Conservation (phyloP, 1,284 basidiomycete species). For the Flammula alnicola region DNA sequence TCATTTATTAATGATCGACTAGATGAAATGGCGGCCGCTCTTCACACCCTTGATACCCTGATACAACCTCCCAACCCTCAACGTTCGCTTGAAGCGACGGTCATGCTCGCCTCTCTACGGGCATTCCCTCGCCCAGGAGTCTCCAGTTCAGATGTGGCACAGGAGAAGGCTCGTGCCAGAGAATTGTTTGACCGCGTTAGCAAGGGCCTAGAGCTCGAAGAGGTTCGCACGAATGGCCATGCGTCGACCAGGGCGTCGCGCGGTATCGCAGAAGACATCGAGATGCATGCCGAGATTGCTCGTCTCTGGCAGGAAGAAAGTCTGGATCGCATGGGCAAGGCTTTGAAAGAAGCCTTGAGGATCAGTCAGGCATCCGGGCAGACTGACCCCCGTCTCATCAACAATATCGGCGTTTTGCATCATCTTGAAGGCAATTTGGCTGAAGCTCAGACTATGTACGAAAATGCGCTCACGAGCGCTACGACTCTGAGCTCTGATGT, state of each 20-base stretch:
- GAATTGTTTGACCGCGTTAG: constrained; percentile 81
- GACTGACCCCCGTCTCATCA: constrained; percentile 71
- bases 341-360: constrained; percentile 74
- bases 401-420: constrained; percentile 82
- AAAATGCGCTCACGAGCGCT: constrained; percentile 67
- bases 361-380: constrained; percentile 56
- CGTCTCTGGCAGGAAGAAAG: constrained; percentile 86
- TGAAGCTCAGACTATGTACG: constrained; percentile 66
- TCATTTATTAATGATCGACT: constrained; percentile 4
- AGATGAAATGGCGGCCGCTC: constrained; percentile 82
- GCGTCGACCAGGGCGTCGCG: constrained; percentile 47
- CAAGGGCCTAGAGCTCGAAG: constrained; percentile 66
- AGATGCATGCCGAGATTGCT: constrained; percentile 87
- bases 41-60: constrained; percentile 86
- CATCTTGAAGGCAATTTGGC: constrained; percentile 72
- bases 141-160: constrained; percentile 69
- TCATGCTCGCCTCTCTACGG: constrained; percentile 88
- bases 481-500: constrained; percentile 51
- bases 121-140: constrained; percentile 81
- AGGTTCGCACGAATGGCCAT: constrained; percentile 45
- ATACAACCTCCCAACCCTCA: constrained; percentile 68
- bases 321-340: constrained; percentile 71
- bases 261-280: constrained; percentile 74
- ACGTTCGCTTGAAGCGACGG: constrained; percentile 77
- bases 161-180: constrained; percentile 77